Evolutionary conservation across 2,329 filamentous ascomycete genomes (phyloP), one percentile per base, ranked within the genome.

Genomic region (Claviceps maximensis): DNA sequence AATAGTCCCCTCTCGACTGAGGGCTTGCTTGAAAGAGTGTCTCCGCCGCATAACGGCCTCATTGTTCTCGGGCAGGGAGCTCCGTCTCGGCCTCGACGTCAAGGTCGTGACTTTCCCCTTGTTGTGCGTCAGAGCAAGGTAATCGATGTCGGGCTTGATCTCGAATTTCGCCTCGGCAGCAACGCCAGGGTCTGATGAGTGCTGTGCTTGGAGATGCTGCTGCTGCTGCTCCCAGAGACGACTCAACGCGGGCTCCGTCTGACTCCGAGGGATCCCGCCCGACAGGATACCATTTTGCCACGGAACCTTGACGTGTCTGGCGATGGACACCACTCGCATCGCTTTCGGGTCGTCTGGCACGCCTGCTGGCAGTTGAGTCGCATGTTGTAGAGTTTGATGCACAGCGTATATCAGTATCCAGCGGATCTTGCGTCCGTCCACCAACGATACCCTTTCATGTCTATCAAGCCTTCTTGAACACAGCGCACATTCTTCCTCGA

Each of bases 361-460:
- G 59, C 86, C 80, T 5, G 70, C 63, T 0, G 87, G 83, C 0
- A 78, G 71, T 36, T 76, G 70, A 1, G 80, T 83, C 40, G 82
- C 81, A 51, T 79, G 79, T 10, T 78, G 75, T 1, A 93, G 74
- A n/a, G 82, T 83, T 63, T 93, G 87, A 53, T 88, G 76, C 3
- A 81, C 76, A 19, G 81, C 77, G 60, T 91, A 91, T 7, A 91
- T 76, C 38, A 90, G 63, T 31, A 90, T 78, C 87, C 87, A 93
- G 41, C 87, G 76, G 17, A 89, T 78, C 65, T 89, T 90, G 42
- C 87, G 80, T 1, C 80, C 85, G 57, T 91, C 87, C 9, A 76
- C 71, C 12, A 80, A 68, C 0, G 67, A 67, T 2, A 71, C 61
- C 60, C 79, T 82, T 38, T 81, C 78, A 6, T 65, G 55, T 53